Conservation (phyloP, 2,329 filamentous ascomycete genomes). For the Dryadomyces sulphureus region DNA sequence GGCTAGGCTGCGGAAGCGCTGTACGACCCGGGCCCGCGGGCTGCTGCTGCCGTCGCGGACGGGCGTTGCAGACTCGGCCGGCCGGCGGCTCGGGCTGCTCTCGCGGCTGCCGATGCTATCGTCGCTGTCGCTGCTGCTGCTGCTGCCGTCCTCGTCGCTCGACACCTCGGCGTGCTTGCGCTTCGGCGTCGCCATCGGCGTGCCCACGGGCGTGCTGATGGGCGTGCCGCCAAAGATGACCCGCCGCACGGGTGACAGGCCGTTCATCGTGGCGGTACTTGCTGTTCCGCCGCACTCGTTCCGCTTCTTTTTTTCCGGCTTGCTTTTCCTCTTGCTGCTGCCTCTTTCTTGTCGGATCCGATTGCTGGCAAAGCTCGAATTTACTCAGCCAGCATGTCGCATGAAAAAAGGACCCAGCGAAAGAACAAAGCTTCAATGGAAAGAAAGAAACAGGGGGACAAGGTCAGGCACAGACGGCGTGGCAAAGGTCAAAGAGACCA, state of each 20-base stretch:
- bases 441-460: no score
- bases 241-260: background rate
- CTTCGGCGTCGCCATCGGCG: background rate
- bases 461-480: background rate
- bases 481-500: background rate
- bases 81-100: background rate
- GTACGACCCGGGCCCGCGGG: constrained; percentile 35
- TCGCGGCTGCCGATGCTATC: background rate
- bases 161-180: background rate
- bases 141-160: background rate
- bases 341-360: background rate
- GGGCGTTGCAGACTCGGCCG: background rate
- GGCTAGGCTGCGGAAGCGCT: constrained; percentile 35
- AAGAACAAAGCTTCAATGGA: no score
- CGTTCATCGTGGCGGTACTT: background rate
- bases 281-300: background rate
- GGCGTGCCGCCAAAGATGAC: background rate
- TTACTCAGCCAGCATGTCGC: no score
- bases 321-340: background rate
- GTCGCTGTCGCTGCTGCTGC: background rate
- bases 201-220: no score
- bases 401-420: no score
- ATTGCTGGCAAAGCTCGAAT: no score
- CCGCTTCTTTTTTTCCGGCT: background rate
- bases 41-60: constrained; percentile 30